Conservation (phyloP, 768 basidiomycete species). For the Nidularia sp. region DNA sequence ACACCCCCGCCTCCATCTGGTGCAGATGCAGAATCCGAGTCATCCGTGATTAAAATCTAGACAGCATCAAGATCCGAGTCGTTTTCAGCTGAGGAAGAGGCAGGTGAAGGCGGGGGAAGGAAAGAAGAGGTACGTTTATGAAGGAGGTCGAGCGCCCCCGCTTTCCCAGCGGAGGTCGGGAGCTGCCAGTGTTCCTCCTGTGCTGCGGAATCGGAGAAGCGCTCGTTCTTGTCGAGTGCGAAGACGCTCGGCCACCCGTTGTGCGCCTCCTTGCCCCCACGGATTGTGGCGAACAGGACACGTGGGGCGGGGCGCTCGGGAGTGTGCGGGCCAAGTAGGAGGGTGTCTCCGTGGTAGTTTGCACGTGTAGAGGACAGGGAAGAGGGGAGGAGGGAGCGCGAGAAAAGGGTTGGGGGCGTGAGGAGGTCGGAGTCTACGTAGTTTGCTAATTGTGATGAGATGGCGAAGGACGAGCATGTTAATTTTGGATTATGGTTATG, state of each 20-base stretch:
- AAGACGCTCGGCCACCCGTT: constrained; percentile 43
- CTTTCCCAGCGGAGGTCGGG: constrained; percentile 46
- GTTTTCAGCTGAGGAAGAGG: not conserved
- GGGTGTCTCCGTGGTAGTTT: constrained; percentile 40
- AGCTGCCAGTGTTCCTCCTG: constrained; percentile 30
- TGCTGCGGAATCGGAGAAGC: constrained; percentile 6
- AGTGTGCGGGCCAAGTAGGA: constrained; percentile 35
- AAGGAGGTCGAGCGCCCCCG: constrained; percentile 44
- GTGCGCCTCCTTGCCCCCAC: constrained; percentile 28
- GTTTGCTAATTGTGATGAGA: constrained; percentile 27
- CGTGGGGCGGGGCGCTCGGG: constrained; percentile 26
- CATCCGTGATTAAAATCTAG: constrained; percentile 50
- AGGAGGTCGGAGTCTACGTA: constrained; percentile 41
- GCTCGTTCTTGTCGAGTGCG: constrained; percentile 16
- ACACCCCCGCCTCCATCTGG: constrained; percentile 25
- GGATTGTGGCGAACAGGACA: constrained; percentile 43
- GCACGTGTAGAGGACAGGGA: constrained; percentile 2
- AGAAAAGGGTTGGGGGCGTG: constrained; percentile 14
- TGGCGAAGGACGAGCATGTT: too few relatives aligned
- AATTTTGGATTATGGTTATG: not conserved
- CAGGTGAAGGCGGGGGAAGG: not conserved
- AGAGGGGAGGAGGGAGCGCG: constrained; percentile 4
- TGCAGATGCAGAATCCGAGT: constrained; percentile 27
- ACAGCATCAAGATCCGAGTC: constrained; percentile 19
- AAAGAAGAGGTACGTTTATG: constrained; percentile 14